phyloP scores from a whole-genome alignment of 2,329 filamentous ascomycete species.

The Sclerotinia glacialis region DNA sequence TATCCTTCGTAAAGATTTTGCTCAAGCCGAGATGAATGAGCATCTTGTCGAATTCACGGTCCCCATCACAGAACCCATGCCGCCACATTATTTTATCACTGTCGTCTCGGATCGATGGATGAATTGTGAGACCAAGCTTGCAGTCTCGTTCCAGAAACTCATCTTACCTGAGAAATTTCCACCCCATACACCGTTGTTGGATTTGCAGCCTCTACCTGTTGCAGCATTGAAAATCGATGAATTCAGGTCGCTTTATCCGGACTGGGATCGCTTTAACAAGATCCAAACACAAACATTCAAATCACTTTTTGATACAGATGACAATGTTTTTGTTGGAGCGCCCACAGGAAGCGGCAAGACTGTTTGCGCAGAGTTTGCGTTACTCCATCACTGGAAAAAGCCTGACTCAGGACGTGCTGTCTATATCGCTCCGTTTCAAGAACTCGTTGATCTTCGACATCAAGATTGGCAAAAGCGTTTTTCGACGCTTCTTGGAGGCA shows the following conservation, averaged over 20 bases:
- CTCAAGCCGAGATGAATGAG: constrained; percentile 80
- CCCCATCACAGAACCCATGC: constrained; percentile 95
- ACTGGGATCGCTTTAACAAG: constrained; percentile 90
- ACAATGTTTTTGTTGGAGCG: constrained; percentile 92
- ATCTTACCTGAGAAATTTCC: constrained; percentile 94
- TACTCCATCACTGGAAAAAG: constrained; percentile 83
- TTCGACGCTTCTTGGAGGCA: constrained; percentile 70
- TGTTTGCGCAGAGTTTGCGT: constrained; percentile 89
- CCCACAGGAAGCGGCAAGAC: constrained; percentile 96
- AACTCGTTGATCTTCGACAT: constrained; percentile 77
- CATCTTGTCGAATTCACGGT: constrained; percentile 96
- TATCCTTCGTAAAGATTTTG: constrained; percentile 85
- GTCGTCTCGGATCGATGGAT: constrained; percentile 96
- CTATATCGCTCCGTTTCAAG: constrained; percentile 92
- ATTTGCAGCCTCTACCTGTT: constrained; percentile 87
- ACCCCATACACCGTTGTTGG: constrained; percentile 85
- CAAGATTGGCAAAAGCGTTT: constrained; percentile 85
- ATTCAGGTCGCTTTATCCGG: constrained; percentile 75
- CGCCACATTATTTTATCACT: constrained; percentile 97
- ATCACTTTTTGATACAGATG: constrained; percentile 82
- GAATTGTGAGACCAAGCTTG: constrained; percentile 91
- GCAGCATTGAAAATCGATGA: constrained; percentile 84
- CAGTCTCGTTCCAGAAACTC: constrained; percentile 92
- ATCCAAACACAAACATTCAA: constrained; percentile 98
- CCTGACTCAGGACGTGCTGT: constrained; percentile 73